These are phyloP conservation scores for Leptographium lundbergii DNA, from an alignment of 2,329 filamentous ascomycete species.

Conservation along the genomic window DNA sequence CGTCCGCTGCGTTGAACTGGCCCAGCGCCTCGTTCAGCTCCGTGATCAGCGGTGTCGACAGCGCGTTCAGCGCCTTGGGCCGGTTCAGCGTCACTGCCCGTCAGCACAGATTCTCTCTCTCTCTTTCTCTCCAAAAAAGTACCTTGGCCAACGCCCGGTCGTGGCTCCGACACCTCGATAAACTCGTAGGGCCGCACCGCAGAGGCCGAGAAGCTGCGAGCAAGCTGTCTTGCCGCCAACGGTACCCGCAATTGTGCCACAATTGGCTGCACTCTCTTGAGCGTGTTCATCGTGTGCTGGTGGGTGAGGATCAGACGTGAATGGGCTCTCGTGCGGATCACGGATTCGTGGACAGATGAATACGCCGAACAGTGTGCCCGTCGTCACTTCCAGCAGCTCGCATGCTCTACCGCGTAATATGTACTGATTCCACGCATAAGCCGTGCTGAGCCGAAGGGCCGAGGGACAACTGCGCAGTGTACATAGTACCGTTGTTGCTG, in stretches of 20 bases:
- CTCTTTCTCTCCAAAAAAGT: constrained; percentile 15
- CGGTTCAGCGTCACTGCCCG: constrained; percentile 75
- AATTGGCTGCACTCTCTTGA: constrained; percentile 47
- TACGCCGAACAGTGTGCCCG: not conserved
- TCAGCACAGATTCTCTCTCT: not conserved
- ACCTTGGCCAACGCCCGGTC: constrained; percentile 86
- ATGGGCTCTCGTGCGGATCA: not conserved
- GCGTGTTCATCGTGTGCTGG: constrained; percentile 31
- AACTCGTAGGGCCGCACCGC: constrained; percentile 52
- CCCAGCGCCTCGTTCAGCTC: constrained; percentile 75
- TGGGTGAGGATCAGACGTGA: not conserved
- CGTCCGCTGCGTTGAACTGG: constrained; percentile 55
- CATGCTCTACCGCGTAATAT: not conserved
- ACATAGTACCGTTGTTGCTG: not conserved
- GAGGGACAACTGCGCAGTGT: not conserved
- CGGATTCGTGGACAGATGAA: too few relatives aligned
- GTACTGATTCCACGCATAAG: not conserved
- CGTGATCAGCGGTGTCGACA: constrained; percentile 78
- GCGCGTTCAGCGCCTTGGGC: constrained; percentile 88
- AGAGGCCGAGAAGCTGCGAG: constrained; percentile 38
- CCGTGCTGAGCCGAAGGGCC: not conserved
- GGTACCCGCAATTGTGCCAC: constrained; percentile 46
- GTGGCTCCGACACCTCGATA: constrained; percentile 69
- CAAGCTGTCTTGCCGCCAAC: constrained; percentile 38
- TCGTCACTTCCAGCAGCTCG: not conserved